A percentile compares a stretch with the other conserved stretches of the same genome.
Evolutionary conservation across 108 stramenopile genomes (phyloP).

Genomic region (Nitzschia inconspicua): DNA sequence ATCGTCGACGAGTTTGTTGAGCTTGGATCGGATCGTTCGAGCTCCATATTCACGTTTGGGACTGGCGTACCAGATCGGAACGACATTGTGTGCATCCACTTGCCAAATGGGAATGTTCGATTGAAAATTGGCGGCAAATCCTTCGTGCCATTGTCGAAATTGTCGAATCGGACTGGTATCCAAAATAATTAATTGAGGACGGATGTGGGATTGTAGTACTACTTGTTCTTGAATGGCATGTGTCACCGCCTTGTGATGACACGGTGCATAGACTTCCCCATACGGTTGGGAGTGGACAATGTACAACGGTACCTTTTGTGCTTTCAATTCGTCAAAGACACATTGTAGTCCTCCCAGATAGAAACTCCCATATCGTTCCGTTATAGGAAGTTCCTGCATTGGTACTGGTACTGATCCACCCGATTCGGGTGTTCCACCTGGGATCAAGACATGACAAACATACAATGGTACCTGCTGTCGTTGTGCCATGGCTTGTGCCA

Average conservation of each 20-base stretch:
- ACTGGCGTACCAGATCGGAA: conserved; percentile 94
- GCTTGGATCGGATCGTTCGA: conserved; percentile 93
- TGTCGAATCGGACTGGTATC: conserved; percentile 86
- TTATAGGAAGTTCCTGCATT: conserved; percentile 47
- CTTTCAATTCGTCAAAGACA: conserved; percentile 65
- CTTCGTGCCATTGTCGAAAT: conserved; percentile 64
- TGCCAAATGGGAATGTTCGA: conserved; percentile 71
- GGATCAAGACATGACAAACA: conserved; percentile 73
- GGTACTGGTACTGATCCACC: conserved; percentile 34
- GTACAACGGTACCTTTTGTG: conserved; percentile 77
- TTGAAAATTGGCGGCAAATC: too few relatives aligned
- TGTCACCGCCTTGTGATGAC: conserved; percentile 44
- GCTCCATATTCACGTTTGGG: conserved; percentile 94
- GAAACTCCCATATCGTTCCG: conserved; percentile 86
- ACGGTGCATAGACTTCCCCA: too few relatives aligned
- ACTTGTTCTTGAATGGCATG: conserved; percentile 38
- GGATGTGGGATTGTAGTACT: conserved; percentile 27
- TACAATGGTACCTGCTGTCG: conserved; percentile 49
- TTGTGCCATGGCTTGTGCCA: conserved; percentile 68
- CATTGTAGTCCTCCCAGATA: conserved; percentile 81
- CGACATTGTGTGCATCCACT: conserved; percentile 98
- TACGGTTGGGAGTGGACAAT: conserved; percentile 42
- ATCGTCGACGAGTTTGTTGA: conserved; percentile 66
- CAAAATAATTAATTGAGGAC: too few relatives aligned
- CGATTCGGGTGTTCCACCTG: conserved; percentile 19